Conservation (phyloP, 2,329 filamentous ascomycete species). For the Fusarium ambrosium region DNA sequence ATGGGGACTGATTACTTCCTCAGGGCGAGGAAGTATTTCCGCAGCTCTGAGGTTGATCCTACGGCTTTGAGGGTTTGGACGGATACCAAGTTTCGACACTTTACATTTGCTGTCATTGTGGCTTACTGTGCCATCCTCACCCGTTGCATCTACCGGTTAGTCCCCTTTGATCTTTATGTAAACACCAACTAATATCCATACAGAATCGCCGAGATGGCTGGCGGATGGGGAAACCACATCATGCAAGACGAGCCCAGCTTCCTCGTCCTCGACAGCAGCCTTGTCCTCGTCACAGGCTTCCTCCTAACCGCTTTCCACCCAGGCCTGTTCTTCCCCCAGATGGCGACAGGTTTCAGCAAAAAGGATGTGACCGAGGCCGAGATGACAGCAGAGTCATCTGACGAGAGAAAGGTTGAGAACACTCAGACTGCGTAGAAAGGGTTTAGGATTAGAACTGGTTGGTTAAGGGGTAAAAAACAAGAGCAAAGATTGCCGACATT, state of each 20-base stretch:
- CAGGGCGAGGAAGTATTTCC: conserved; percentile 57
- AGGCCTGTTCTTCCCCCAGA: conserved; percentile 68
- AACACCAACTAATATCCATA: conserved; percentile 28
- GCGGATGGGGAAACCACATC: conserved; percentile 73
- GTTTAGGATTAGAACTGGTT: not conserved
- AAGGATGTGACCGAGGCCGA: conserved; percentile 42
- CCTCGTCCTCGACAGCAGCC: conserved; percentile 67
- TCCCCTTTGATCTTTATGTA: conserved; percentile 6
- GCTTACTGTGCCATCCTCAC: conserved; percentile 63
- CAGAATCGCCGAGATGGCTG: conserved; percentile 73
- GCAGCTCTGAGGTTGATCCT: conserved; percentile 46
- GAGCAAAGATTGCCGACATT: not conserved
- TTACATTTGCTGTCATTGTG: conserved; percentile 58
- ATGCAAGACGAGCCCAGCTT: conserved; percentile 74
- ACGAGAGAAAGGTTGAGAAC: conserved; percentile 41
- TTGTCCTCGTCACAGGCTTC: conserved; percentile 64
- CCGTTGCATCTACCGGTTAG: conserved; percentile 69
- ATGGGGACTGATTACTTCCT: conserved; percentile 61
- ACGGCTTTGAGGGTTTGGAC: conserved; percentile 57
- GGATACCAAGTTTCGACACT: conserved; percentile 58
- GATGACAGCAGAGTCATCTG: conserved; percentile 46
- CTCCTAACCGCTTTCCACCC: conserved; percentile 68
- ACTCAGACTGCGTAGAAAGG: conserved; percentile 24
- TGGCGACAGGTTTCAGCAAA: conserved; percentile 54
- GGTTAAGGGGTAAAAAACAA: not conserved